A percentile compares a stretch with the other conserved stretches of the same genome.
phyloP scores from a whole-genome alignment of 106 monocot species.

The Vanilla planifolia region DNA sequence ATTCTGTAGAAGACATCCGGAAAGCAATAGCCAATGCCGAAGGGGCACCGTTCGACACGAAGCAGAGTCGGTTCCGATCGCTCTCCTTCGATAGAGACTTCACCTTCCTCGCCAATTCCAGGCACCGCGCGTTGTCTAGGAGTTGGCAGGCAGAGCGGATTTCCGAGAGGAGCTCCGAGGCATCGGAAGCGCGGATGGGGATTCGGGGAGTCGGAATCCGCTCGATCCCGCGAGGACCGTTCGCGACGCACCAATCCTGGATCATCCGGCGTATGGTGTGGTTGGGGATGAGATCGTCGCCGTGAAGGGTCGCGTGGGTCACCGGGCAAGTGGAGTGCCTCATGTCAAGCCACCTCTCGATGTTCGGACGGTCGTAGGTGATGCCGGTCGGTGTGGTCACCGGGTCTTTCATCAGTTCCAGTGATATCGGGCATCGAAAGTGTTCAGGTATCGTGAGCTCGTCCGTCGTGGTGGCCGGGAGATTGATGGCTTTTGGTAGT shows the following conservation, averaged over 20 bases:
- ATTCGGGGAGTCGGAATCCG: constrained; percentile 43
- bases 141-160: constrained; percentile 2
- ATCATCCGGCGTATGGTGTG: too few species aligned
- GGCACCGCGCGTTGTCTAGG: background rate
- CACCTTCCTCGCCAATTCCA: constrained; percentile 20
- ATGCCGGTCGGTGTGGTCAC: constrained; percentile 70
- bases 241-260: too few species aligned
- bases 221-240: constrained; percentile 42
- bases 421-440: too few species aligned
- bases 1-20: background rate
- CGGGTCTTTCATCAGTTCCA: too few species aligned
- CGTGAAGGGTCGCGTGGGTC: constrained; percentile 10
- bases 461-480: background rate
- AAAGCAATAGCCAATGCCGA: constrained; percentile 17
- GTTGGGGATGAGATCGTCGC: too few species aligned
- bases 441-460: too few species aligned
- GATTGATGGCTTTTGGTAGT: constrained; percentile 1
- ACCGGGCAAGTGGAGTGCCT: constrained; percentile 56
- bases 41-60: constrained; percentile 17
- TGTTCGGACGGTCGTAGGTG: constrained; percentile 76
- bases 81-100: constrained; percentile 24
- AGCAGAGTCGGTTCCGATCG: constrained; percentile 28
- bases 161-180: constrained; percentile 20
- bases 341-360: constrained; percentile 65
- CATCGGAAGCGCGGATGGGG: constrained; percentile 15